phyloP scores from a whole-genome alignment of 495 filamentous ascomycete species.

The Staphylotrichum longicolle region DNA sequence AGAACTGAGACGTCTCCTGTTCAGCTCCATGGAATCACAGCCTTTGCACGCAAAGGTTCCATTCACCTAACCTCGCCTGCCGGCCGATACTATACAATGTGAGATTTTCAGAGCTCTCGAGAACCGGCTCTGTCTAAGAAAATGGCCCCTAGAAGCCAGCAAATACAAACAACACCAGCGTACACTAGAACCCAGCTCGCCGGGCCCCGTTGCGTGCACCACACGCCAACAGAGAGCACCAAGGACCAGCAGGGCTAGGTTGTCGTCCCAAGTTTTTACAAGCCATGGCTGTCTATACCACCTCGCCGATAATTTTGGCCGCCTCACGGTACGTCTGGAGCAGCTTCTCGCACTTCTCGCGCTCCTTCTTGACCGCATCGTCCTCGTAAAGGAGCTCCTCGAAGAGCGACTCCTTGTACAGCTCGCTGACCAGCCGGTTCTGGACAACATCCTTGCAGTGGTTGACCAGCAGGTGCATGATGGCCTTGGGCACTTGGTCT shows the following conservation, averaged over 20 bases:
- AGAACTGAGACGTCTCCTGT: background rate
- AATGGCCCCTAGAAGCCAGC: background rate
- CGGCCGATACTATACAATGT: conserved; percentile 8
- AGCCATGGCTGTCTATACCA: conserved; percentile 56
- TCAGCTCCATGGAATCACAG: background rate
- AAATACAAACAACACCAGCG: conserved; percentile 8
- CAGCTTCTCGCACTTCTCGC: conserved; percentile 96
- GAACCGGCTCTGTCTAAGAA: background rate
- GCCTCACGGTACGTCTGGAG: conserved; percentile 94
- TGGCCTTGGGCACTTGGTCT: conserved; percentile 96
- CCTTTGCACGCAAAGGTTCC: background rate
- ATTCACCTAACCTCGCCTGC: background rate
- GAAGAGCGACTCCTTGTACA: conserved; percentile 93
- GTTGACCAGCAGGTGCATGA: conserved; percentile 98
- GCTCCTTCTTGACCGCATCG: conserved; percentile 92
- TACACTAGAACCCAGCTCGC: conserved; percentile 5
- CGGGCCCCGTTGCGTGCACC: background rate
- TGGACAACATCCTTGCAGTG: conserved; percentile 97
- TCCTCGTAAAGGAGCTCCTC: conserved; percentile 95
- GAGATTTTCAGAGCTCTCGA: background rate
- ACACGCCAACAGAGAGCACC: background rate
- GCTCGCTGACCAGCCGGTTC: conserved; percentile 90
- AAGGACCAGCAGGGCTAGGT: background rate
- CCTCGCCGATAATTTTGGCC: conserved; percentile 95
- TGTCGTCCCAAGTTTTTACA: background rate